Evolutionary conservation across 257 asterid genomes (phyloP), one percentile per base, ranked within the genome.

Genomic region (Plectranthus barbatus): DNA sequence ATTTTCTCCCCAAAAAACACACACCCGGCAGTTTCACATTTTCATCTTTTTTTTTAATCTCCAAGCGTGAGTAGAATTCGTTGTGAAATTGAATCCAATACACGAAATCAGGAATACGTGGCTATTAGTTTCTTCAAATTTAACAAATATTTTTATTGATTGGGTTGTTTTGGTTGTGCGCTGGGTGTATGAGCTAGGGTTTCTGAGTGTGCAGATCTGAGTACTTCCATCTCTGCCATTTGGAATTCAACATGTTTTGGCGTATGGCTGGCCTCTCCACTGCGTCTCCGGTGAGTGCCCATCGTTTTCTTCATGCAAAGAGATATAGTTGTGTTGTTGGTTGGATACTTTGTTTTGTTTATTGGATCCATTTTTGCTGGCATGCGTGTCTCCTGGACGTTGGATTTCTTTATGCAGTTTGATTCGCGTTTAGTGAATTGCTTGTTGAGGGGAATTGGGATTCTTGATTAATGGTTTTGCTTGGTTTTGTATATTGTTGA

Each of bases 181-280:
- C 53, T 58, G 50, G 75, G 79, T 37, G 78, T 51, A 18, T 56
- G 64, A 65, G 74, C 59, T 69, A 75, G 81, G 79, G 79, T 69
- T 79, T 71, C 72, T 57, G 76, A 77, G 78, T 74, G 55, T 77
- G 45, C 64, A 68, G 79, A 80, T 80, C 86, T 69, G 81, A 68
- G 71, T 37, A 8, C 60, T 69, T 62, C 60, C 66, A 68, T 77
- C 70, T 40, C 31, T 46, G 41, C 63, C 56, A 31, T 65, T 55
- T 59, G n/a, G 13, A 56, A 62, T 73, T 74, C 71, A 70, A 63
- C 67, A 88, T 88, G 96, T 86, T 88, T 74, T 84, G 96, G 96
- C 90, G 84, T 68, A 86, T 88, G 96, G 80, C 88, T 52, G 88
- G 95, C 48, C 83, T 86, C 63, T 82, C 94, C 76, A 78, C 95